Evolutionary conservation across 2,329 filamentous ascomycete genomes (phyloP).

Genomic region (Fusarium scirpi): DNA sequence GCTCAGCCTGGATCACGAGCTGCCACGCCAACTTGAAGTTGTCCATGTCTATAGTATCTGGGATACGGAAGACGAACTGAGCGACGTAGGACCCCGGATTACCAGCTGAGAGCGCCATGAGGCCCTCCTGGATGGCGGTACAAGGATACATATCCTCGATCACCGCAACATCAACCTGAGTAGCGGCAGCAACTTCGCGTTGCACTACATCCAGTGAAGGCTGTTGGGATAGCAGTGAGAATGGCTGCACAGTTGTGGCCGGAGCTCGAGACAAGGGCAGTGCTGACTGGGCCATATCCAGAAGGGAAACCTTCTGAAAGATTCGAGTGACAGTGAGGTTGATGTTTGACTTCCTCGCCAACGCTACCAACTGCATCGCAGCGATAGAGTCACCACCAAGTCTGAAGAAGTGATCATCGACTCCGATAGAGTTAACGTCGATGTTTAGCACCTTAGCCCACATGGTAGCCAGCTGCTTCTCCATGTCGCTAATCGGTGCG

Average conservation of each 20-base stretch:
- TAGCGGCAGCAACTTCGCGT: background rate
- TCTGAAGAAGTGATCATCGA: slow-evolving; percentile 57
- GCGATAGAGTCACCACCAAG: slow-evolving; percentile 55
- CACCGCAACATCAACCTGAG: background rate
- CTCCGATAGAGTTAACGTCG: slow-evolving; percentile 15
- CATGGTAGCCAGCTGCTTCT: slow-evolving; percentile 24
- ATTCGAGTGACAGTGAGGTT: slow-evolving; percentile 59
- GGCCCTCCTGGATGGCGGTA: slow-evolving; percentile 39
- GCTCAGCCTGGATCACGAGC: slow-evolving; percentile 15
- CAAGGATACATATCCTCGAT: slow-evolving; percentile 40
- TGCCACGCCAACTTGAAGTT: slow-evolving; percentile 37
- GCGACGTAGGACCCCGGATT: slow-evolving; percentile 39
- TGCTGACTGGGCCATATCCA: slow-evolving; percentile 40
- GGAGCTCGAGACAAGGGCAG: slow-evolving; percentile 16
- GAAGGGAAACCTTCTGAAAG: slow-evolving; percentile 49
- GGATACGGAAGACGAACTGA: slow-evolving; percentile 35
- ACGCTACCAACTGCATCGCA: slow-evolving; percentile 43
- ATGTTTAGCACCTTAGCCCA: slow-evolving; percentile 30
- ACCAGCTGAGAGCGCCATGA: slow-evolving; percentile 39
- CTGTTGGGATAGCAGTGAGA: slow-evolving; percentile 22
- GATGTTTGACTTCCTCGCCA: slow-evolving; percentile 54
- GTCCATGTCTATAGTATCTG: background rate
- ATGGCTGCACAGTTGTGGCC: background rate
- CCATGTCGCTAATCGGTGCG: slow-evolving; percentile 51
- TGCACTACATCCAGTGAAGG: background rate